Evolutionary conservation across 345 rosid genomes (phyloP), one percentile per base, ranked within the genome.

Genomic region (Combretum micranthum): DNA sequence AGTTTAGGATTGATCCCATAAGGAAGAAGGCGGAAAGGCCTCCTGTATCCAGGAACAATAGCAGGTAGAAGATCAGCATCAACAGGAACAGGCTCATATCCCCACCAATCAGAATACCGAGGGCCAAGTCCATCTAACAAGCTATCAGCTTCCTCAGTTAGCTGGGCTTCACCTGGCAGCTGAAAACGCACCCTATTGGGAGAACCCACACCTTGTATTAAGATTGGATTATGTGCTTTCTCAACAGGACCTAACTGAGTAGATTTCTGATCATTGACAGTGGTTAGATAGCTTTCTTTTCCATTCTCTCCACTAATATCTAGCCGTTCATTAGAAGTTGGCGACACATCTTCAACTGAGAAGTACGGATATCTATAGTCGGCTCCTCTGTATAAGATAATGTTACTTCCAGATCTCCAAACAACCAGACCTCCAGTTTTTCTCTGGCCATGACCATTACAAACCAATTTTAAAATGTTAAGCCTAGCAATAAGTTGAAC

Each of bases 391-490:
- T 88, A 88, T 72, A 92, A 72, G 57, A 86, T 68, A 64, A 92
- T 77, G 64, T 83, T 88, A 74, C 84, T 72, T 68, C 98, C 98
- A n/a, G 89, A 74, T 69, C 98, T 80, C 98, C 96, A 88, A 57
- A 92, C 82, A 44, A 88, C 98, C 74, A 88, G 53, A 25, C 96
- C 98, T 56, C 98, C 95, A n/a, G 96, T 92, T 76, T 84, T 92
- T 32, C 82, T 83, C 96, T 88, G 83, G 39, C 39, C n/a, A 32
- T 32, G 9, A 32, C 9, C 5, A 32, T 32, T 2, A 32, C 39
- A 32, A 4, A 32, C 39, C 7, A 7, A 32, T 5, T 32, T 1
- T 32, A 62, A 63, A 69, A 60, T 21, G 32, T 61, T 57, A 22
- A 21, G 14, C 44, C 50, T 42, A 58, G 17, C 55, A 25, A 18